These are phyloP conservation scores for Coccomyxa sp. DNA, from an alignment of 139 green algal genomes.

Conservation along the genomic window DNA sequence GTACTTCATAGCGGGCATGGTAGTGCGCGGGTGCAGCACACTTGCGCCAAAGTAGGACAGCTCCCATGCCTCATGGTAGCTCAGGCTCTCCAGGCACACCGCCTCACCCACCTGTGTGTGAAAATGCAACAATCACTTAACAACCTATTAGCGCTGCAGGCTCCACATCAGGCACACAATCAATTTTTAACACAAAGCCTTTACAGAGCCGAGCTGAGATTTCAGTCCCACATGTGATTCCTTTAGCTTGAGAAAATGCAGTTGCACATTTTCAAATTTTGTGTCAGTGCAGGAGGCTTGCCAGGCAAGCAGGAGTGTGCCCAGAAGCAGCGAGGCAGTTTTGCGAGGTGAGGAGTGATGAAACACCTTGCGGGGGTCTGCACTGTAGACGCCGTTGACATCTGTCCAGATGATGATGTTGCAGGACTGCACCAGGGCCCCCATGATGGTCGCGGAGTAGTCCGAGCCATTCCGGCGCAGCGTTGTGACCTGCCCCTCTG, in stretches of 20 bases:
- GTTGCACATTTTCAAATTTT: too few relatives aligned
- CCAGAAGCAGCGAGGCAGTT: too few relatives aligned
- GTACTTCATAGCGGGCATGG: conserved; percentile 92
- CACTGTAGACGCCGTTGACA: conserved; percentile 93
- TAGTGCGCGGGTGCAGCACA: conserved; percentile 96
- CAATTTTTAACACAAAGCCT: background rate
- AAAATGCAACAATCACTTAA: background rate
- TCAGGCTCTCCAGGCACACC: conserved; percentile 61
- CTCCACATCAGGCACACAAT: background rate
- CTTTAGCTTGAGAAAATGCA: too few relatives aligned
- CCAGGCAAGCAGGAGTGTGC: too few relatives aligned
- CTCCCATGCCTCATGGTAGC: conserved; percentile 98
- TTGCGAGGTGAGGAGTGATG: background rate
- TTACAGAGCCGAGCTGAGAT: too few relatives aligned
- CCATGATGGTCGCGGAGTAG: conserved; percentile 93
- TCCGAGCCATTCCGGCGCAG: conserved; percentile 88
- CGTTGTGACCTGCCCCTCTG: conserved; percentile 62
- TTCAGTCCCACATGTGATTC: too few relatives aligned
- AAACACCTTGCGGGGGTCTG: conserved; percentile 87
- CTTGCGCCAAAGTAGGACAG: conserved; percentile 97
- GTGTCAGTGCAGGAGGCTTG: too few relatives aligned
- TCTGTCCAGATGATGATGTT: conserved; percentile 98
- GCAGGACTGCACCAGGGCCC: conserved; percentile 65
- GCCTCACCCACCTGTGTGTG: conserved; percentile 65
- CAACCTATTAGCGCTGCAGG: background rate